phyloP scores from a whole-genome alignment of 1,139 yeast species.

The Saccharomyces hybrid region DNA sequence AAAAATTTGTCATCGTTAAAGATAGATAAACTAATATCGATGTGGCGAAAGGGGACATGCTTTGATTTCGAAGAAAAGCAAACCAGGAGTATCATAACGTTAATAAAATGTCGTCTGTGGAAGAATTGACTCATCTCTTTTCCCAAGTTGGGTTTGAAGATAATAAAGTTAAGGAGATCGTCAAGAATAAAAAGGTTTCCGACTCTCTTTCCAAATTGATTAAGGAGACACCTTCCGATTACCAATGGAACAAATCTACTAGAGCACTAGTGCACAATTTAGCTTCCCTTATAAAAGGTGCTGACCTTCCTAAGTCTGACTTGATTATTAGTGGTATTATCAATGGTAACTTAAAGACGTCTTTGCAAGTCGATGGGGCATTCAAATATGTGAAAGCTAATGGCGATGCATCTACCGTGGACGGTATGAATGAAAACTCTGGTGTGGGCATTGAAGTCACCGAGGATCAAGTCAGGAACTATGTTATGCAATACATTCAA shows the following conservation, averaged over 20 bases:
- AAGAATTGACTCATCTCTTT: slow-evolving; percentile 42
- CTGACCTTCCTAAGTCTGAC: slow-evolving; percentile 37
- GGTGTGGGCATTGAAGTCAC: slow-evolving; percentile 80
- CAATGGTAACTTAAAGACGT: slow-evolving; percentile 55
- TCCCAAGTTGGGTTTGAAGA: slow-evolving; percentile 63
- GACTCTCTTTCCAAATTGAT: slow-evolving; percentile 57
- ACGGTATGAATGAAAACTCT: slow-evolving; percentile 50
- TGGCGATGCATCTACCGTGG: slow-evolving; percentile 37
- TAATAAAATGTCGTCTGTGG: slow-evolving; percentile 31
- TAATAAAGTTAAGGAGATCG: slow-evolving; percentile 61
- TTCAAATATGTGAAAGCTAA: slow-evolving; percentile 54
- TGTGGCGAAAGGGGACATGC: not conserved
- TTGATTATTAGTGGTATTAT: slow-evolving; percentile 54
- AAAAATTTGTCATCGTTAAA: not conserved
- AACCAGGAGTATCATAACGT: not conserved
- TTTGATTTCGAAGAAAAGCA: not conserved
- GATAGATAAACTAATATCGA: not conserved
- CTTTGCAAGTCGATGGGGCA: slow-evolving; percentile 77
- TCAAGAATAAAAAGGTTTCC: slow-evolving; percentile 79
- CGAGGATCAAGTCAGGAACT: slow-evolving; percentile 52
- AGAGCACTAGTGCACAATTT: slow-evolving; percentile 65
- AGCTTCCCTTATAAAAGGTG: slow-evolving; percentile 56
- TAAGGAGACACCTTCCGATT: slow-evolving; percentile 34
- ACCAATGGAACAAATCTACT: slow-evolving; percentile 41
- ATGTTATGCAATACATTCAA: slow-evolving; percentile 53